Base-by-base conservation (phyloP, 352 stramenopile species). In the Globisporangium spinosum region DNA sequence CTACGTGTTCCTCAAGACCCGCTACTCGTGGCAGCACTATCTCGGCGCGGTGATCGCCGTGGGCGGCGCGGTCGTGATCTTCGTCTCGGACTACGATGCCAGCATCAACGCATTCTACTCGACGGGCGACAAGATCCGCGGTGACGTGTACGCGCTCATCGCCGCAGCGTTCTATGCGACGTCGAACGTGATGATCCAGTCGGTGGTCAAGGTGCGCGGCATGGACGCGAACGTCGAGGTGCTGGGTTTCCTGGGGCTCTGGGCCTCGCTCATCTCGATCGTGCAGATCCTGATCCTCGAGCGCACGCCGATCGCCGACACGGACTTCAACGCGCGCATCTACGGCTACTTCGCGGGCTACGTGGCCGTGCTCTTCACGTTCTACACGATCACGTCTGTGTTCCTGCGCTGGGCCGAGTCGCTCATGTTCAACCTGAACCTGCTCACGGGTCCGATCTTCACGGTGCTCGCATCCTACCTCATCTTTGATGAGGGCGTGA, bases 131-230 rank as follows among this genome's bases (percentile, higher is more conserved):
- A 77, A 89, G 64, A 64, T 85, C 32, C 73, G 77, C 38, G 82
- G 82, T 29, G 78, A 90, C 58, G 61, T 89, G n/a, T 87, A 84
- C 73, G 75, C 76, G n/a, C 63, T 91, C 20, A 79, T 84, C 58
- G 83, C 83, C 43, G 79, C 83, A 1, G 74, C 70, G 15, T 83
- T 89, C 71, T 89, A 88, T 64, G 80, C 79, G 5, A 79, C 80
- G 64, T 88, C 83, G 49, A 89, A 89, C 67, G 77, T 91, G 34
- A 88, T 91, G 79, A 84, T 88, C 74, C 79, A 91, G 67, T 84
- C 76, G 13, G 79, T 87, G 40, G 80, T 89, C 71, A 89, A 87
- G 71, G 71, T 76, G 40, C 78, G 80, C 63, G 75, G 79, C 66
- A 70, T 89, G 12, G 62, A 80, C 68, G 74, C 83, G 17, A 88